These are phyloP conservation scores for Blastocladiella emersonii DNA, from an alignment of 371 early-diverging fungal species.

Conservation along the genomic window DNA sequence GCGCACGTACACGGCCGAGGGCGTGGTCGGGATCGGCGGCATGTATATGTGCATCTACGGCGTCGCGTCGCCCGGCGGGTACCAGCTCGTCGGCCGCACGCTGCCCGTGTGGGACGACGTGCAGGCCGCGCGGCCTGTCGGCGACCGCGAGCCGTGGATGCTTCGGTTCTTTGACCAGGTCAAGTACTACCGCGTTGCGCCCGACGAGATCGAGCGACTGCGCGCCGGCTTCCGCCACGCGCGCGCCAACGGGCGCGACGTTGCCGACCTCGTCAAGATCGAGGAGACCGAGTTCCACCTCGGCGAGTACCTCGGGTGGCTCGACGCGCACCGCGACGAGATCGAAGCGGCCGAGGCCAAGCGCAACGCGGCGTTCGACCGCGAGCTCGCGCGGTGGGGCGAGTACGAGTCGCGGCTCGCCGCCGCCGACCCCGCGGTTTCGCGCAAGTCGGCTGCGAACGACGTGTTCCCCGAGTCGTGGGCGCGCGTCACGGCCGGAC, in stretches of 20 bases:
- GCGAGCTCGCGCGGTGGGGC: neutral
- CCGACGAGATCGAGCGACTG: neutral
- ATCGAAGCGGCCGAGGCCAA: neutral
- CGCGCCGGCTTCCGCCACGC: neutral
- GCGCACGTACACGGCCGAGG: neutral
- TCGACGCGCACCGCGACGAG: neutral
- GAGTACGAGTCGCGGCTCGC: neutral
- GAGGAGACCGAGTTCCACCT: neutral
- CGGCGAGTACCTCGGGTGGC: neutral
- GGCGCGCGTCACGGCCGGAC: neutral
- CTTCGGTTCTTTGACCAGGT: neutral
- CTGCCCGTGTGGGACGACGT: neutral
- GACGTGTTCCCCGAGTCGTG: too few species aligned
- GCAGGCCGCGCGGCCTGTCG: neutral
- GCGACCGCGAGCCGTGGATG: neutral
- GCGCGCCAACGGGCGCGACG: too few species aligned
- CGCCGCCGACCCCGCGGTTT: too few species aligned
- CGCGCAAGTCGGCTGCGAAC: too few species aligned
- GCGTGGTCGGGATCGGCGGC: neutral
- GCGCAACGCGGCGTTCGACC: neutral
- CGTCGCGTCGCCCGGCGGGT: neutral
- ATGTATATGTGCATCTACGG: neutral
- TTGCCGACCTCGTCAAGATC: neutral
- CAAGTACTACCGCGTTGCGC: neutral
- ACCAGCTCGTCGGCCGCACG: neutral